Base-by-base conservation (phyloP, 2,329 filamentous ascomycete genomes). In the Bipolaris victoriae region DNA sequence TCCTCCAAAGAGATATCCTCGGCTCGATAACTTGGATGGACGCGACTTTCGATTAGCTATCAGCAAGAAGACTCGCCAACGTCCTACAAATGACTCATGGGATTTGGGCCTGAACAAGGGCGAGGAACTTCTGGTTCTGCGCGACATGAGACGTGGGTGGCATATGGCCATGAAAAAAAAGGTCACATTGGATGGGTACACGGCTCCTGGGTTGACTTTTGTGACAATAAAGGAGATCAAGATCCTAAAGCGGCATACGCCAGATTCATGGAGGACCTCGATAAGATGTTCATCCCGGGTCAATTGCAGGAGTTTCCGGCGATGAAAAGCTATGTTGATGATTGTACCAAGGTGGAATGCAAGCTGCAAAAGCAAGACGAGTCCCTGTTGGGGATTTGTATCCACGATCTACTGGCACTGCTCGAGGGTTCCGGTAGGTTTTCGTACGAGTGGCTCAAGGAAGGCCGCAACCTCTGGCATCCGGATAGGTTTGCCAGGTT, bases 401-500 rank as follows among this genome's bases (percentile, higher is more conserved):
- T 51, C 5, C 73, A 76, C 49, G 69, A 74, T 45, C 45, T 76
- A 37, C 50, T 55, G 36, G 52, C 46, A 20, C 46, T 76, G 22
- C 57, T 76, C 36, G 37, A 61, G n/a, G 71, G 68, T 5, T 70
- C 69, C 7, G 68, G 61, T 2, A 18, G 43, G 3, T 72, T 67
- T 44, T 64, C 58, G 1, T 57, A 61, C 29, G 63, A 64, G 15
- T 69, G 65, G 59, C 61, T 76, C 26, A 73, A 71, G 55, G 59
- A 65, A 10, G 61, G 66, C 43, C 63, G 73, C 15, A 69, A 65
- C 52, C 43, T 66, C 31, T 76, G 70, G 69, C 73, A 76, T 37
- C 73, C 73, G 33, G 73, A 76, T 43, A 67, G 63, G 26, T 75
- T 75, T 43, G 67, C 62, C 31, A 63, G 67, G 43, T 66, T 57